Evolutionary conservation across 352 stramenopile species (phyloP), one percentile per base, ranked within the genome.

Genomic region (Aphanomyces euteiches): DNA sequence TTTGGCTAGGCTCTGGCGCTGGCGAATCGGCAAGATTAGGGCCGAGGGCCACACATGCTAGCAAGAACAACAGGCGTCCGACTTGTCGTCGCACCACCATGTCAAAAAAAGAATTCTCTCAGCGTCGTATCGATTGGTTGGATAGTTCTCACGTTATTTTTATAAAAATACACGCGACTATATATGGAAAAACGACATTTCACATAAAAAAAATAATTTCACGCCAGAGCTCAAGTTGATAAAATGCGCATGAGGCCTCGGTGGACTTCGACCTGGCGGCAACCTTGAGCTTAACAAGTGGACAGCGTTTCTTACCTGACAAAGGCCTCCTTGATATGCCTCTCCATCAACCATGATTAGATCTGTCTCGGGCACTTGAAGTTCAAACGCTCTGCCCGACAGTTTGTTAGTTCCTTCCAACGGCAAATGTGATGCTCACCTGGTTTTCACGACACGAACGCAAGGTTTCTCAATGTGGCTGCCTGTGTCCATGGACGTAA

Each of bases 311-410:
- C n/a, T 13, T 61, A 61, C 54, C 53, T 87, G 78, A 21, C 83
- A 61, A 56, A 79, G 69, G 7, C 79, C 77, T 0, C 83, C 83
- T 7, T 70, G 57, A 47, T 89, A 84, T 34, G 78, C 68, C 53
- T 91, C 83, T 5, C 83, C 83, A 67, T 90, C 83, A 12, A 87
- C 77, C 53, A 78, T 88, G 21, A 90, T 79, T 36, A 81, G 47
- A 37, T 88, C 83, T 19, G 72, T 37, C n/a, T 75, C 73, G 28
- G 70, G 77, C 8, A 75, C 66, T 21, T 69, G 50, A 17, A 90
- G 65, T 39, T 78, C 79, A 60, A 87, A 89, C 15, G 81, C 83
- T 41, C 83, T 82, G 37, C 56, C 41, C 10, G 15, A 28, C 28
- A 45, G 4, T 34, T 5, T 10, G 41, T 10, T 15, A 12, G 6